Percentiles rank a stretch among this genome's conserved stretches.
Conservation (phyloP, 768 basidiomycete species). For the Leccinum pellstonianum region DNA sequence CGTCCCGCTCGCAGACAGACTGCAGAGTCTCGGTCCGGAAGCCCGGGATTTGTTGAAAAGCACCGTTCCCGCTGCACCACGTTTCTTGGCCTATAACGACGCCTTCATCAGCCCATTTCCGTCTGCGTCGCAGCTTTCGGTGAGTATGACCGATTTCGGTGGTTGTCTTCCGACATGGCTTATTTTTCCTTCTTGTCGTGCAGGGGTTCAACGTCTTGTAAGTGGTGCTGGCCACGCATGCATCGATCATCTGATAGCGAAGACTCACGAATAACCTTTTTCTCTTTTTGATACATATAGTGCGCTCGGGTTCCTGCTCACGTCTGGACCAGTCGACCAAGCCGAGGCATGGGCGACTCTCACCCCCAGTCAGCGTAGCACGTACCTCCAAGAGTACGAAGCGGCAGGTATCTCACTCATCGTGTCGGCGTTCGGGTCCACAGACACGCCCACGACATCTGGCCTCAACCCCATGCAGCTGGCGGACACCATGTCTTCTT, state of each 20-base stretch:
- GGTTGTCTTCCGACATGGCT: not conserved
- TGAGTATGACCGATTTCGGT: not conserved
- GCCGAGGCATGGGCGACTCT: constrained; percentile 35
- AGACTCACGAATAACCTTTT: not conserved
- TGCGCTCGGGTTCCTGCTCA: not conserved
- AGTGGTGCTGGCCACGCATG: not conserved
- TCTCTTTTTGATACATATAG: not conserved
- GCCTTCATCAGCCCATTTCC: not conserved
- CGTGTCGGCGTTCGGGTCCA: constrained; percentile 50
- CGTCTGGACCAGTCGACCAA: not conserved
- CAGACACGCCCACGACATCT: constrained; percentile 31
- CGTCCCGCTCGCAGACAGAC: not conserved
- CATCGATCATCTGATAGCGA: not conserved
- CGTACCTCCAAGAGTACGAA: constrained; percentile 45
- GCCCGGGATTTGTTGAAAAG: not conserved
- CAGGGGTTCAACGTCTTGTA: constrained; percentile 34
- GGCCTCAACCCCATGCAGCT: constrained; percentile 27
- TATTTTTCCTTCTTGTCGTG: not conserved
- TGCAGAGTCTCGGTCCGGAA: not conserved
- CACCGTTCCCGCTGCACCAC: not conserved
- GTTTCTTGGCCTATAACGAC: not conserved
- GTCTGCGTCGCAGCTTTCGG: not conserved
- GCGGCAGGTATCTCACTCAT: constrained; percentile 55
- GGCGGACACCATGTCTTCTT: constrained; percentile 38
- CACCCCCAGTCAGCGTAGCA: constrained; percentile 35